A percentile compares a stretch with the other conserved stretches of the same genome.
Conservation (phyloP, 495 filamentous ascomycete genomes). For the Penicillium nucicola region DNA sequence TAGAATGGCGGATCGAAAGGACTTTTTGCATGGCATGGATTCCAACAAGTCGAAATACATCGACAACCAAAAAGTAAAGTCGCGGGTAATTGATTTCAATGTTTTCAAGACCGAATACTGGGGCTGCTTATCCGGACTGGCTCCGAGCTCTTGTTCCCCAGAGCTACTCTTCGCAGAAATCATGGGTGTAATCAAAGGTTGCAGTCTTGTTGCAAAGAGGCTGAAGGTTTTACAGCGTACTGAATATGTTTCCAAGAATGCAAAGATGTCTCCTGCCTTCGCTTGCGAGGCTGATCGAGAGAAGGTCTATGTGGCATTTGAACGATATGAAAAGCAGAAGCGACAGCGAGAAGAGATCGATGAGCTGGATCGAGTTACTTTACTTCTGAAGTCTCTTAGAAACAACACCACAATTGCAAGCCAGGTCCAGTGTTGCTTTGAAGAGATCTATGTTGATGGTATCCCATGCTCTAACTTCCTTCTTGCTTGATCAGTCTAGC, state of each 20-base stretch:
- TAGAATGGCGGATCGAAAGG: conserved; percentile 13
- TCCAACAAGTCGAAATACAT: background rate
- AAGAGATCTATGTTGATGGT: conserved; percentile 46
- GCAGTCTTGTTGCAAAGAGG: conserved; percentile 4
- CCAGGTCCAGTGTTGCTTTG: conserved; percentile 25
- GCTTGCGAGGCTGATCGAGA: conserved; percentile 17
- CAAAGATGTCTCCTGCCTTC: conserved; percentile 29
- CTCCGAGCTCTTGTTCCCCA: conserved; percentile 15
- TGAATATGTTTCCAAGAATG: conserved; percentile 27
- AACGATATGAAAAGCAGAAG: conserved; percentile 36
- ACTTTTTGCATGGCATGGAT: conserved; percentile 1
- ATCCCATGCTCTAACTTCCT: background rate
- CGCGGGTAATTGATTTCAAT: conserved; percentile 28
- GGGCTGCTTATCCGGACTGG: conserved; percentile 20
- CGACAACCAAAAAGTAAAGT: background rate
- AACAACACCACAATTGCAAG: conserved; percentile 7
- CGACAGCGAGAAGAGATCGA: conserved; percentile 26
- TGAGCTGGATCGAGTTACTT: conserved; percentile 31
- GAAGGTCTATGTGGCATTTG: conserved; percentile 31
- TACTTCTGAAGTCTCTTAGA: conserved; percentile 14
- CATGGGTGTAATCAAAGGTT: conserved; percentile 45
- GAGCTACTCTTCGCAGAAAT: conserved; percentile 44
- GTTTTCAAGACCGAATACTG: conserved; percentile 40
- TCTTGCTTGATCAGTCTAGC: background rate
- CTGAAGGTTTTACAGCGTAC: conserved; percentile 22